These are phyloP conservation scores for Jaapia argillacea DNA, from an alignment of 768 basidiomycete genomes.

Conservation along the genomic window DNA sequence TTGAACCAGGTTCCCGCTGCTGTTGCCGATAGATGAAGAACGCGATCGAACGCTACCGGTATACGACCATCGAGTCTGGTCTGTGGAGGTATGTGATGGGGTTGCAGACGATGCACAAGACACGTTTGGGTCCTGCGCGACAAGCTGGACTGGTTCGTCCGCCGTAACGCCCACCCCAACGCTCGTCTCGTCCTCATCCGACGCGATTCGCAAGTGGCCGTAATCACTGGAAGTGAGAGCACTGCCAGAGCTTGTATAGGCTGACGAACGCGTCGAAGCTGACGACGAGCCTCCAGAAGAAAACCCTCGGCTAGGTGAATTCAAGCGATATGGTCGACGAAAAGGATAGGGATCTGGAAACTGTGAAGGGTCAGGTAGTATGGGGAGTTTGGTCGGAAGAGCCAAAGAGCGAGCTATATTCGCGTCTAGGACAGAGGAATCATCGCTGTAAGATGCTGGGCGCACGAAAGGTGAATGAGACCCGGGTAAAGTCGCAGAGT, in stretches of 20 bases:
- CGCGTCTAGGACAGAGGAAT: constrained; percentile 23
- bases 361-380: constrained; percentile 53
- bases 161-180: too few species aligned
- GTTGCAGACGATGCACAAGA: constrained; percentile 41
- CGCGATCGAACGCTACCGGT: constrained; percentile 55
- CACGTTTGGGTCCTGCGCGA: constrained; percentile 57
- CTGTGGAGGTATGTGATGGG: constrained; percentile 42
- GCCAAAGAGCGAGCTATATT: constrained; percentile 25
- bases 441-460: constrained; percentile 30
- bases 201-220: constrained; percentile 55
- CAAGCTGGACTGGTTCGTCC: constrained; percentile 40
- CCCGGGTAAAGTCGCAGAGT: constrained; percentile 7
- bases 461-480: constrained; percentile 24
- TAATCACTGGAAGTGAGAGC: constrained; percentile 50
- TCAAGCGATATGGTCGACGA: constrained; percentile 38
- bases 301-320: constrained; percentile 41
- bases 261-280: constrained; percentile 64
- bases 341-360: constrained; percentile 69
- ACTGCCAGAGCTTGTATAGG: constrained; percentile 67
- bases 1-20: constrained; percentile 21
- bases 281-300: constrained; percentile 67
- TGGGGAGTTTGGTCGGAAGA: constrained; percentile 32
- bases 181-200: constrained; percentile 47
- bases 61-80: constrained; percentile 65
- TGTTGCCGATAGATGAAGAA: constrained; percentile 55